Conservation (phyloP, 495 filamentous ascomycete species). For the Annulohypoxylon maeteangense region DNA sequence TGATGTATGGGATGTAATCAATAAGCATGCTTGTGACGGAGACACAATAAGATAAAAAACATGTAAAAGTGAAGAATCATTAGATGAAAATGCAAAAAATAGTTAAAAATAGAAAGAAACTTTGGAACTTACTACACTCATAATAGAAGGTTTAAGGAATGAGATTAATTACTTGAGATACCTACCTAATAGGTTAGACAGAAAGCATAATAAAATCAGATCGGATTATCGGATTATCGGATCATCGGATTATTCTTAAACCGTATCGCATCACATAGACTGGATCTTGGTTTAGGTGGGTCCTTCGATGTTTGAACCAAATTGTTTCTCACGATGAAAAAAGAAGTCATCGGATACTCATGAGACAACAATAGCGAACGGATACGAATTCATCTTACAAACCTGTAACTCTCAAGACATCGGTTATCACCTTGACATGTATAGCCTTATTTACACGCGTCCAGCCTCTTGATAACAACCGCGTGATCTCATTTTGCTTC, state of each 20-base stretch:
- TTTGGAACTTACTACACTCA: neutral
- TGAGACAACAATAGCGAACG: neutral
- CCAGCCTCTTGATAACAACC: neutral
- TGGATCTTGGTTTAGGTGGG: neutral
- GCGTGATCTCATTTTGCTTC: conserved; percentile 3
- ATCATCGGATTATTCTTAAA: conserved; percentile 36
- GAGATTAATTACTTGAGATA: neutral
- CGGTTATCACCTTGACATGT: neutral
- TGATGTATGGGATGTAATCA: neutral
- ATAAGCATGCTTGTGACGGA: neutral
- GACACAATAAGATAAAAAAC: neutral
- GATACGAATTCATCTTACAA: conserved; percentile 2
- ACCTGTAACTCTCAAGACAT: neutral
- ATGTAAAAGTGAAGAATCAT: neutral
- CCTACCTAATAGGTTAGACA: neutral
- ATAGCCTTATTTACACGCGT: neutral
- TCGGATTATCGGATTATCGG: conserved; percentile 25
- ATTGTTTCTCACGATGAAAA: conserved; percentile 4
- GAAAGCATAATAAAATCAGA: neutral
- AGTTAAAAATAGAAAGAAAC: neutral
- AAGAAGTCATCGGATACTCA: conserved; percentile 4
- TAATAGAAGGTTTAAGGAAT: neutral
- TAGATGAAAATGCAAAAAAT: neutral
- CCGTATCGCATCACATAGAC: conserved; percentile 1
- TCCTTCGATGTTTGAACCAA: neutral